These are phyloP conservation scores for Phytophthora tubulina DNA, from an alignment of 352 stramenopile species.

Conservation along the genomic window DNA sequence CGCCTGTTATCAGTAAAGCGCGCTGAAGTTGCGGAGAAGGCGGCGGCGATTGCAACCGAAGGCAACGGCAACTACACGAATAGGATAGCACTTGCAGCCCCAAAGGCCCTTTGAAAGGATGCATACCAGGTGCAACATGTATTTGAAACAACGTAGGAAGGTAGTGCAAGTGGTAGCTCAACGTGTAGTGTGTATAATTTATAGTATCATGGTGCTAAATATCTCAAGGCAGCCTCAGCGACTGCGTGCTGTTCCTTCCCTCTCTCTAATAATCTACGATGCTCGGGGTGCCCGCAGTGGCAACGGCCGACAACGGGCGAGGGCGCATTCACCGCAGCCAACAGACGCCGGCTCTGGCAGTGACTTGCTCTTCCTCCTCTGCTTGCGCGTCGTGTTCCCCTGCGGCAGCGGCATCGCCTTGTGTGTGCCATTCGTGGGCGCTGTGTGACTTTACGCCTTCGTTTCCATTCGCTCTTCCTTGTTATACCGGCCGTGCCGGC, in stretches of 20 bases:
- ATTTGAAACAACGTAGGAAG: no score
- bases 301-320: not conserved
- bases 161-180: slow-evolving; percentile 12
- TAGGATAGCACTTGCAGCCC: not conserved
- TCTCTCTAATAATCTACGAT: slow-evolving; percentile 31
- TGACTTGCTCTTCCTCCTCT: slow-evolving; percentile 1
- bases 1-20: slow-evolving; percentile 21
- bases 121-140: not conserved
- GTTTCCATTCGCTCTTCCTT: not conserved
- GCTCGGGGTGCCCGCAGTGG: slow-evolving; percentile 4
- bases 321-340: not conserved
- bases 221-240: slow-evolving; percentile 25
- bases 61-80: not conserved
- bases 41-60: not conserved
- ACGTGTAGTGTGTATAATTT: slow-evolving; percentile 44
- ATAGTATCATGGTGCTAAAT: slow-evolving; percentile 44
- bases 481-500: not conserved
- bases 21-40: slow-evolving; percentile 18
- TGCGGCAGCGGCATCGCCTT: not conserved
- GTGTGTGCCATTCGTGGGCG: not conserved
- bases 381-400: not conserved
- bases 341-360: not conserved
- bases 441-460: not conserved
- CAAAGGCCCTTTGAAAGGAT: not conserved
- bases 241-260: slow-evolving; percentile 14